Base-by-base conservation (phyloP, 768 basidiomycete species). In the Dentipellis sp. region DNA sequence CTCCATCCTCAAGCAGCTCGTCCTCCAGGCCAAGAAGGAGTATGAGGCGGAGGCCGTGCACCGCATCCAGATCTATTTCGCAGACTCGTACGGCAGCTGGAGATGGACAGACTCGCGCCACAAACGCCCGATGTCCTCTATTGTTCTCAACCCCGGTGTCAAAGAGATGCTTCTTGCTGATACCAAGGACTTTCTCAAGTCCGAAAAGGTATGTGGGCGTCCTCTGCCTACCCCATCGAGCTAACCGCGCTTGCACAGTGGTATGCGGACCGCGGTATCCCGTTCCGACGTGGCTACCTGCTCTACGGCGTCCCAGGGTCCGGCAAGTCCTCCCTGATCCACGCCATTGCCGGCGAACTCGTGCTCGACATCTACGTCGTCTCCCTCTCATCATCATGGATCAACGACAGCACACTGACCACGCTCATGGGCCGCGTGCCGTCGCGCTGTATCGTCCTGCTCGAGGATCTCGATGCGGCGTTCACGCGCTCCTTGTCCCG, bases 191-290 rank as follows among this genome's bases (percentile, higher is more conserved):
- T 93, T 92, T 68, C 77, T 93, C 63, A 83, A 81, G 62, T 85
- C 84, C 56, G 90, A 92, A 69, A 90, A 88, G 79, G 87, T 79
- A 65, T 54, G 70, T 66, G 34, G 9, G 48, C 21, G 36, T 21
- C 46, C 34, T 10, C 23, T 9, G 42, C 48, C 21, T 50, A 35
- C 56, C 4, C 58, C 42, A 37, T 59, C 21, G 34, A 50, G 29
- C 56, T 36, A 58, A 55, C 50, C 34, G 37, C 14, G 52, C 22
- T 50, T 42, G 35, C 29, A 39, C 59, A 89, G 82, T 93, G 91
- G 91, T 94, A 93, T 63, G 88, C 88, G n/a, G 88, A 91, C 69
- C 84, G 91, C 63, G 91, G 91, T 52, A 92, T 93, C 61, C 91
- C 91, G 34, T 93, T 90, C 80, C 86, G 91, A 54, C 81, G 91